Base-by-base conservation (phyloP, 177 flowering plant genomes). In the Vitis hybrid region DNA sequence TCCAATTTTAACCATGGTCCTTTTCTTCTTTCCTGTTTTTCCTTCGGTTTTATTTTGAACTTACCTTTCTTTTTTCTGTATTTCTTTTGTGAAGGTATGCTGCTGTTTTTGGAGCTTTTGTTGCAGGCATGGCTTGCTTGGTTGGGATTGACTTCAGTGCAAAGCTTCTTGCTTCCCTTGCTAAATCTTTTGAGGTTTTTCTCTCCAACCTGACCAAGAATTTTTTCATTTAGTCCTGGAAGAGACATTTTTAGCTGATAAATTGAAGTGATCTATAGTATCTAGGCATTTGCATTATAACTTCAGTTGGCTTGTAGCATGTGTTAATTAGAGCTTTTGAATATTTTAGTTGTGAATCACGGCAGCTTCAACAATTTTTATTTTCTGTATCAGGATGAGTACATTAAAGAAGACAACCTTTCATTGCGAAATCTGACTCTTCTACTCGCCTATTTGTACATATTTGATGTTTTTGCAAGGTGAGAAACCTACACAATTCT, bases 391-490 rank as follows among this genome's bases (percentile, higher is more conserved):
- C 85, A 95, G 99, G 90, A 82, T 34, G 91, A 90, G 78, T 87
- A 84, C 71, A 56, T 6, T 62, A 86, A 91, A 75, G 87, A 86
- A 69, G 98, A 95, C 76, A 81, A 83, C 73, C 85, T 93, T 73
- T 93, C 97, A 32, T 70, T 90, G 82, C 81, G 94, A 65, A 91
- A 93, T 73, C 80, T 93, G 69, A 86, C 91, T 66, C 97, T 95
- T 72, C 74, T 95, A 8, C 83, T 95, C 30, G 91, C 91, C 45
- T 86, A 91, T 66, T 76, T 95, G 69, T 91, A 83, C 79, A 80
- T 87, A 66, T 93, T 89, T 84, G 99, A 93, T 64, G 91, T 95
- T 79, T 95, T 89, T 72, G 84, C 97, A 59, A 86, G 99, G 99
- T 95, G 69, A 23, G 75, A 71, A 56, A 17, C 64, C 54, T 62